Conservation (phyloP, 2,329 filamentous ascomycete species). For the Xylaria sp. region DNA sequence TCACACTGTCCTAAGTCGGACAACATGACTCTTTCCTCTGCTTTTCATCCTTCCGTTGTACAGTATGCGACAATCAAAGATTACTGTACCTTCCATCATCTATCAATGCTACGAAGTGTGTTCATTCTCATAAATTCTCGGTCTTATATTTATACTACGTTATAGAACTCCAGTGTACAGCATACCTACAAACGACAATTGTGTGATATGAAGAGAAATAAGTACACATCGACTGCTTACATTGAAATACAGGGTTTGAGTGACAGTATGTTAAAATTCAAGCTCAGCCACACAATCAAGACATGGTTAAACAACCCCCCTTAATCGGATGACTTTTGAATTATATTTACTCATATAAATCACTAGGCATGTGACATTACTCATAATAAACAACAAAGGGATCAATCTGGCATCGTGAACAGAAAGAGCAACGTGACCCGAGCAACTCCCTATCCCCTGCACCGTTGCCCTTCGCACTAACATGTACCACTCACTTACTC, state of each 20-base stretch:
- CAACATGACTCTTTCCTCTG: too few relatives aligned
- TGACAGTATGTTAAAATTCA: neutral
- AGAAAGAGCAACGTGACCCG: neutral
- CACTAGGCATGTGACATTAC: conserved; percentile 1
- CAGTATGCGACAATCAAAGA: neutral
- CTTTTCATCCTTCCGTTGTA: neutral
- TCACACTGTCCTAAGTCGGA: conserved; percentile 20
- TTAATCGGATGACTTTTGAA: neutral
- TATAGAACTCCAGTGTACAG: neutral
- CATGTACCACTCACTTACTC: neutral
- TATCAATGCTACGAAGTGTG: too few relatives aligned
- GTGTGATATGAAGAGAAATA: neutral
- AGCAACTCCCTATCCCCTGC: neutral
- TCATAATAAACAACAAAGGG: neutral
- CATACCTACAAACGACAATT: neutral
- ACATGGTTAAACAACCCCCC: neutral
- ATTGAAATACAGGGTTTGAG: neutral
- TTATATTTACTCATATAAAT: conserved; percentile 2
- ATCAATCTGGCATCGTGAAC: conserved; percentile 14
- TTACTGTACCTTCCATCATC: neutral
- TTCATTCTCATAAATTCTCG: neutral
- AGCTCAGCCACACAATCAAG: neutral
- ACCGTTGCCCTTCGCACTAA: neutral
- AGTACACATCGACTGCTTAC: too few relatives aligned
- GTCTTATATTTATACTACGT: neutral